These are phyloP conservation scores for Fusarium multiceps DNA, from an alignment of 2,329 filamentous ascomycete species.

Conservation along the genomic window DNA sequence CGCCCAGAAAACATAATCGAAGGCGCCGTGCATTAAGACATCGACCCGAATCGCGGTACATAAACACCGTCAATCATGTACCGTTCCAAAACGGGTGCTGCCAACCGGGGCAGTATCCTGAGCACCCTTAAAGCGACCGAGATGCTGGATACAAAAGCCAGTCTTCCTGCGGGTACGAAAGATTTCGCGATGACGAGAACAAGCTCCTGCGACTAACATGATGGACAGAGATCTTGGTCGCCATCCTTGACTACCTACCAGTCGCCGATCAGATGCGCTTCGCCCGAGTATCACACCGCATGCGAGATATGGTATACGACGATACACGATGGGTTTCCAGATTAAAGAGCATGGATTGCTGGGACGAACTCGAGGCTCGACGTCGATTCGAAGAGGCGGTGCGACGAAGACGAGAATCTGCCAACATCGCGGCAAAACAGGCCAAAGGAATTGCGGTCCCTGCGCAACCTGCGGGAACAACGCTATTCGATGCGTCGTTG, in stretches of 20 bases:
- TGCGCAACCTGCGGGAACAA: constrained; percentile 54
- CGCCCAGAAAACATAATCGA: not conserved
- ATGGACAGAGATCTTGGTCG: constrained; percentile 80
- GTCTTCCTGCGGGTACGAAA: constrained; percentile 80
- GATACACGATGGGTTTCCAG: constrained; percentile 94
- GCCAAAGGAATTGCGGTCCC: constrained; percentile 25
- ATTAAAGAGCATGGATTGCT: constrained; percentile 87
- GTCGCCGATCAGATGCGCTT: constrained; percentile 86
- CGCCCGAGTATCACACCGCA: constrained; percentile 83
- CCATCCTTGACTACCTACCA: constrained; percentile 89
- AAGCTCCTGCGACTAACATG: constrained; percentile 14
- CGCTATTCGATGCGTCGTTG: constrained; percentile 77
- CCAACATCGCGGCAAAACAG: constrained; percentile 36
- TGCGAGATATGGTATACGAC: constrained; percentile 99
- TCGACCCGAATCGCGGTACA: constrained; percentile 2
- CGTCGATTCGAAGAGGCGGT: constrained; percentile 80
- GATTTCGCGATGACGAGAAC: not conserved
- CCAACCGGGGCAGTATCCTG: constrained; percentile 68
- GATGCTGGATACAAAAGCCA: constrained; percentile 81
- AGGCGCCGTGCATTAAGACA: not conserved
- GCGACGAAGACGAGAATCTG: constrained; percentile 68
- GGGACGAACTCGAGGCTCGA: constrained; percentile 90
- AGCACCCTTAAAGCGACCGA: constrained; percentile 82
- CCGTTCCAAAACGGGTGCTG: constrained; percentile 55
- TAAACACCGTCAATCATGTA: constrained; percentile 52